These are phyloP conservation scores for Fonsecaea monophora DNA, from an alignment of 2,329 filamentous ascomycete genomes.

Conservation along the genomic window DNA sequence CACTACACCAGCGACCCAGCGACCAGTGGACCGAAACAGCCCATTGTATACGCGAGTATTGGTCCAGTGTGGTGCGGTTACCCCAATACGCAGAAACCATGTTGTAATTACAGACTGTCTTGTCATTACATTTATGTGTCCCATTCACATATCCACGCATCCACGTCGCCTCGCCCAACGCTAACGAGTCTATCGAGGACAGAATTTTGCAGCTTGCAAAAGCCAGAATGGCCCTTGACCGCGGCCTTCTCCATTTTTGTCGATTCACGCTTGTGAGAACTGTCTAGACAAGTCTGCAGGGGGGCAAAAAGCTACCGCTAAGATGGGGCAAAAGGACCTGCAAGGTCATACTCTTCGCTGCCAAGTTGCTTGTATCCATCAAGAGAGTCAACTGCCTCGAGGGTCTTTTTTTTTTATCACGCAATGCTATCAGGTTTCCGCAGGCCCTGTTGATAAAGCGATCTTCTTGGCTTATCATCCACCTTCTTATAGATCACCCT, in stretches of 20 bases:
- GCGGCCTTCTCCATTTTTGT: constrained; percentile 1
- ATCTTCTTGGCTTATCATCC: neutral
- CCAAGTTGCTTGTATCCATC: neutral
- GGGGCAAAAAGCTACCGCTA: neutral
- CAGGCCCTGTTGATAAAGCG: neutral
- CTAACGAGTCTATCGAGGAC: constrained; percentile 9
- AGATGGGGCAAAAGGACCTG: neutral
- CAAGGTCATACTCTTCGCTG: neutral
- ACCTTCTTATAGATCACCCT: neutral
- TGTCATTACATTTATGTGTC: constrained; percentile 12
- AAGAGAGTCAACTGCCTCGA: neutral
- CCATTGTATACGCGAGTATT: neutral
- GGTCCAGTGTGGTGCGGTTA: neutral
- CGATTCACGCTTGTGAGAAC: neutral
- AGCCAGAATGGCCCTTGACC: neutral
- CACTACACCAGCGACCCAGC: neutral
- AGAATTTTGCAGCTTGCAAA: neutral
- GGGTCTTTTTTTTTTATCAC: neutral
- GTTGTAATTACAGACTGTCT: constrained; percentile 14
- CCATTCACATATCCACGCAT: neutral
- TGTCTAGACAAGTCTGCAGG: neutral
- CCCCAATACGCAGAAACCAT: neutral
- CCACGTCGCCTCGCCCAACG: neutral
- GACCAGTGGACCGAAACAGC: neutral
- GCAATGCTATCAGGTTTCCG: neutral